Evolutionary conservation across 2,329 filamentous ascomycete genomes (phyloP).

Genomic region (Fusarium nygamai): DNA sequence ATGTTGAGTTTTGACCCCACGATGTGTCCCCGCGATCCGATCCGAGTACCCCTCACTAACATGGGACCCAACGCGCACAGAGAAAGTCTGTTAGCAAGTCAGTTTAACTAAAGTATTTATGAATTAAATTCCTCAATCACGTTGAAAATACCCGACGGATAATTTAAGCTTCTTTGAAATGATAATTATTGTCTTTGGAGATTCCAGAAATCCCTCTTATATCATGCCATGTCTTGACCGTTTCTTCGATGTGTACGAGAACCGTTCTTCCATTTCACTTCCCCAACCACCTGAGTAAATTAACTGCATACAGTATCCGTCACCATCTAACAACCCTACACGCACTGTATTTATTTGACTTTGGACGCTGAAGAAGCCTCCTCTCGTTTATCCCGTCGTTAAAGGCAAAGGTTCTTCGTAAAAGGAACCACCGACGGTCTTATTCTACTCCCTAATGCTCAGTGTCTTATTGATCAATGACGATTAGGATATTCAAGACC

Average conservation of each 20-base stretch:
- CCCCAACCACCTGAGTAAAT: conserved; percentile 1
- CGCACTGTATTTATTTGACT: conserved; percentile 3
- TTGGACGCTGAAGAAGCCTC: not conserved
- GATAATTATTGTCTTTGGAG: not conserved
- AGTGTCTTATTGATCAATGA: not conserved
- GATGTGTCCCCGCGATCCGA: conserved; percentile 18
- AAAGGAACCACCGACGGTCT: conserved; percentile 13
- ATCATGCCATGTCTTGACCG: not conserved
- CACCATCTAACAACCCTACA: fast-evolving
- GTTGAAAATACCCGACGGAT: not conserved
- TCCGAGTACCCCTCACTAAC: conserved; percentile 21
- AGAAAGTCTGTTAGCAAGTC: not conserved
- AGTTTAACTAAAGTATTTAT: not conserved
- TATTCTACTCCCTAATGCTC: conserved; percentile 20
- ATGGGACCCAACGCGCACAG: not conserved
- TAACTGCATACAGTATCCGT: conserved; percentile 4
- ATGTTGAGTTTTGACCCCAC: conserved; percentile 13
- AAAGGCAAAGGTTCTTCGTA: conserved; percentile 4
- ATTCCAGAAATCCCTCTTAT: not conserved
- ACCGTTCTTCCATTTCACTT: not conserved
- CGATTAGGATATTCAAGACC: conserved; percentile 25
- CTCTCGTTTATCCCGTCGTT: not conserved
- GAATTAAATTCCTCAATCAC: not conserved
- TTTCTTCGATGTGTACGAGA: not conserved
- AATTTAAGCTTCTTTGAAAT: not conserved